Base-by-base conservation (phyloP, 768 basidiomycete species). In the Suillus placidus region DNA sequence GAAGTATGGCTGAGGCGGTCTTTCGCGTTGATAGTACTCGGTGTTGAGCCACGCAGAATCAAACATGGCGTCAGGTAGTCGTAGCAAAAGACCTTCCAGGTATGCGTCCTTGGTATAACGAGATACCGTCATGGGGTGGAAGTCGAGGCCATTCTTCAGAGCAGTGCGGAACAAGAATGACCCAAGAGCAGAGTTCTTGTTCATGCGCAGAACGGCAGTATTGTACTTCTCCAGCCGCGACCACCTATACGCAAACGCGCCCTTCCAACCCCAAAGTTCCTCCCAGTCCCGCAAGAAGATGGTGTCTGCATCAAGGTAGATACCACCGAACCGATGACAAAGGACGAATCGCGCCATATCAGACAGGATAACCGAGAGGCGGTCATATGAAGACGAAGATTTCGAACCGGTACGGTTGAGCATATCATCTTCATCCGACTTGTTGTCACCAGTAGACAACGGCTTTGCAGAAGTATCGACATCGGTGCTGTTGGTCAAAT, bases 331-430 rank as follows among this genome's bases (percentile, higher is more conserved):
- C 26, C 95, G 90, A 77, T 99, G 94, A 67, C 94, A 95, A n/a
- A 99, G 83, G 64, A 99, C 89, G 76, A 99, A 99, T 30, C 97
- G 90, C 20, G 94, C 97, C 91, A 99, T 94, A 74, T 99, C 97
- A 6, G 94, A 96, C 6, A 98, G 80, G 70, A 97, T 95, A 72
- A 97, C 95, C 3, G 94, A 95, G 58, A 98, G 81, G 37, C 92
- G 85, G 74, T 98, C 96, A 76, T 97, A 98, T 34, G 93, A 90
- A 18, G 86, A 85, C 30, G 90, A 87, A 0, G 94, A 95, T 68
- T 93, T 91, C 12, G 95, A 96, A 4, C 96, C 96, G 3, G 94
- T 87, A 38, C 94, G 91, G 71, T 96, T 92, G 68, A 89, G 80
- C 74, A 90, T 80, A 63, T 85, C 84, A 60, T 85, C 83, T 34